Evolutionary conservation across 2,329 filamentous ascomycete genomes (phyloP), one percentile per base, ranked within the genome.

Genomic region (Arthrobotrys musiformis): DNA sequence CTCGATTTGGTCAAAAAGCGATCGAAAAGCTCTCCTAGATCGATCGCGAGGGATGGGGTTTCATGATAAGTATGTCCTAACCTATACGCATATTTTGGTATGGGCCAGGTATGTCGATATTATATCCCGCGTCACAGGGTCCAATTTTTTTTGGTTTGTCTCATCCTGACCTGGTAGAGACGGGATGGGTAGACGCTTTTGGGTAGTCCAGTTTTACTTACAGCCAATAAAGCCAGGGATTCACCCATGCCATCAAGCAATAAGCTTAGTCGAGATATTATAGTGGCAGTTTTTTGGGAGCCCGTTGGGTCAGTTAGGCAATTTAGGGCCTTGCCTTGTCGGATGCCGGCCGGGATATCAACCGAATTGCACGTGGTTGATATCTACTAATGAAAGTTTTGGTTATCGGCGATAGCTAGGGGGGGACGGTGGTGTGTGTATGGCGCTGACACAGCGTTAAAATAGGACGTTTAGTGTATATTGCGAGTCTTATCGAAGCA

Each of bases 41-140:
- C 50, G 50, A 54, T 54, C 48, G 46, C 48, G 28, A 28, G 48
- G 28, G 11, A n/a, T n/a, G 13, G n/a, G 15, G 28, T 35, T 56
- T 56, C 7, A 28, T 26, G 15, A 28, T 15, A n/a, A n/a, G n/a
- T n/a, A n/a, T n/a, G n/a, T n/a, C n/a, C n/a, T n/a, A n/a, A n/a
- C n/a, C n/a, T n/a, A 30, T 52, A 2, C 11, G 33, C 33, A 37
- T 37, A 37, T 37, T 37, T 37, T 37, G 2, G 50, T 15, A n/a
- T n/a, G n/a, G 50, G 28, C 28, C 50, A 56, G 26, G 35, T 56
- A 56, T 56, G 15, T 50, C 46, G 28, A n/a, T 6, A 37, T 37
- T 37, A 37, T 37, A 35, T 35, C 28, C 50, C 50, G 50, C 50
- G 50, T 56, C 50, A 56, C 50, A 56, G 50, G 50, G 50, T 56